Evolutionary conservation across 1,284 basidiomycete species (phyloP).

Genomic region (Laetiporus sulphureus): DNA sequence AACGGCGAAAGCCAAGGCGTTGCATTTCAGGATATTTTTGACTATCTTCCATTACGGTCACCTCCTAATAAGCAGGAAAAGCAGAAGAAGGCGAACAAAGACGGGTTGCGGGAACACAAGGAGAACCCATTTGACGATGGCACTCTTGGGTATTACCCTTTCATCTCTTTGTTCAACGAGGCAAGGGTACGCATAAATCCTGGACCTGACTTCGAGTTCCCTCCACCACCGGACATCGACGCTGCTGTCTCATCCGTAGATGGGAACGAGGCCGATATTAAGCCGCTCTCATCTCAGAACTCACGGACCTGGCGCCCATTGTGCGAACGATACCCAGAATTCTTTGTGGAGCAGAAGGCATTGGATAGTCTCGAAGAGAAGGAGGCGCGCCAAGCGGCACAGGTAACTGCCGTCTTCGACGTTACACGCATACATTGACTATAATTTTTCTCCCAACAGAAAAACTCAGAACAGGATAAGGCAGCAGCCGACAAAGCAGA

Average conservation of each 20-base stretch:
- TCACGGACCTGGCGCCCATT: slow-evolving; percentile 65
- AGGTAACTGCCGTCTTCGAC: slow-evolving; percentile 7
- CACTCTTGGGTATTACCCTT: slow-evolving; percentile 91
- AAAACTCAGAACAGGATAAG: slow-evolving; percentile 8
- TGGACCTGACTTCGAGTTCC: slow-evolving; percentile 79
- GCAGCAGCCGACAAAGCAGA: slow-evolving; percentile 18
- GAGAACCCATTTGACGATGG: slow-evolving; percentile 93
- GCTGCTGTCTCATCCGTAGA: slow-evolving; percentile 36
- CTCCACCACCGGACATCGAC: slow-evolving; percentile 73
- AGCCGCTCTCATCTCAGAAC: slow-evolving; percentile 18
- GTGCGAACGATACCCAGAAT: slow-evolving; percentile 73
- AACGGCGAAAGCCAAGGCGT: slow-evolving; percentile 85
- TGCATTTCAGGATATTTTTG: slow-evolving; percentile 87
- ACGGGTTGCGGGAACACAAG: slow-evolving; percentile 66
- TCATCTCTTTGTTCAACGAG: slow-evolving; percentile 90
- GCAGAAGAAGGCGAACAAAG: slow-evolving; percentile 46
- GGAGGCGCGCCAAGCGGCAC: slow-evolving; percentile 36
- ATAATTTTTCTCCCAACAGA: not conserved
- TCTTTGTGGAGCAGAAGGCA: slow-evolving; percentile 70
- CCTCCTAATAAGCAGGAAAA: slow-evolving; percentile 46
- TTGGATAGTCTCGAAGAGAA: slow-evolving; percentile 65
- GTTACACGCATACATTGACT: not conserved
- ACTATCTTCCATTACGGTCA: slow-evolving; percentile 82
- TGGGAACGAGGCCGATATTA: slow-evolving; percentile 24
- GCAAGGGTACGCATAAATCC: slow-evolving; percentile 84